Evolutionary conservation across 371 early-diverging fungal genomes (phyloP), one percentile per base, ranked within the genome.

Genomic region (Mucor piriformis): DNA sequence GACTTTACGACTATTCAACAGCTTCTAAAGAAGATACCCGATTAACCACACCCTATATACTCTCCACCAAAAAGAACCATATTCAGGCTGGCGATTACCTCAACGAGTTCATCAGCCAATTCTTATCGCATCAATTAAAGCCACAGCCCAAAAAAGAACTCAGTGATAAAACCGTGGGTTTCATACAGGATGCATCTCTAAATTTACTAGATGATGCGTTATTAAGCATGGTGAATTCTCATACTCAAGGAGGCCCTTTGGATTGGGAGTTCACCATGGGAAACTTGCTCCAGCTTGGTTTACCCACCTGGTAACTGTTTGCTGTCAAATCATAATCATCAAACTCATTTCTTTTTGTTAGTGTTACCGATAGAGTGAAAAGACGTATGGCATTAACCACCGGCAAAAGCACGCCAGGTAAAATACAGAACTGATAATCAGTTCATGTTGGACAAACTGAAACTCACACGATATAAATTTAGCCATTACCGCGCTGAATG

Each of bases 181-280:
- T 34, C 1, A 18, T 50, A 29, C 13, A 50, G 16, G 34, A 18
- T 20, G 5, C 3, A 15, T 52, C 38, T 2, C 2, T 52, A n/a
- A 12, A 52, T 20, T 38, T 52, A 16, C 3, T 52, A n/a, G 53
- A 52, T 38, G 12, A 38, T 16, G 6, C 25, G 13, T 23, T 52
- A 3, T 7, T 21, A 5, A 33, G 24, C 21, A 37, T 52, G 21
- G 24, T 23, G 0, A 37, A 37, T 21, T 16, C 38, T 35, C 37
- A 37, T 18, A 18, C 20, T 16, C 12, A 52, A 37, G 21, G 24
- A 8, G 6, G 21, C 11, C 0, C 40, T 13, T n/a, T 50, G 4
- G 51, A 50, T 40, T 58, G 59, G 59, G 59, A 58, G 16, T 58
- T 40, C 23, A 25, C 50, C 12, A 5, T 58, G 29, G 15, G 43